Conservation (phyloP, 2,329 filamentous ascomycete genomes). For the Neobulgaria alba region DNA sequence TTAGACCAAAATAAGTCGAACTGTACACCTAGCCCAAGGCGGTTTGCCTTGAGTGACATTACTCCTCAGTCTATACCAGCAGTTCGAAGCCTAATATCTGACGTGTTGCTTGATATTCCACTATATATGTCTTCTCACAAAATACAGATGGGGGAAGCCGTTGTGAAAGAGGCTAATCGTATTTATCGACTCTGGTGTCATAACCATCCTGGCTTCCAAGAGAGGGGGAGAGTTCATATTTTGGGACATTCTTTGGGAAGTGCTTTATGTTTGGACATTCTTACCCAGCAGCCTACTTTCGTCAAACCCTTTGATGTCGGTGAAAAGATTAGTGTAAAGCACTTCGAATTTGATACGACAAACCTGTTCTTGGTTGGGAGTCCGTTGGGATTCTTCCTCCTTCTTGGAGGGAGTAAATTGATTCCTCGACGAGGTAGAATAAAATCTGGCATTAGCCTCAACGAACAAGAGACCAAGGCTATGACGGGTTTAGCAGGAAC, state of each 20-base stretch:
- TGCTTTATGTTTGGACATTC: slow-evolving; percentile 86
- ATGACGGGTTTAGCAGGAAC: slow-evolving; percentile 71
- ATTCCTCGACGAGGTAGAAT: slow-evolving; percentile 66
- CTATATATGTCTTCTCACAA: slow-evolving; percentile 98
- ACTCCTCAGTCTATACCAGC: slow-evolving; percentile 85
- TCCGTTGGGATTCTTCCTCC: slow-evolving; percentile 83
- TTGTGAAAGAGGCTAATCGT: slow-evolving; percentile 84
- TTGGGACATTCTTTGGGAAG: slow-evolving; percentile 91
- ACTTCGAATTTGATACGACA: slow-evolving; percentile 87
- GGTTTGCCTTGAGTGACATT: slow-evolving; percentile 77
- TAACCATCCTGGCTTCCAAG: slow-evolving; percentile 81
- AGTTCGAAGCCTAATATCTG: slow-evolving; percentile 87
- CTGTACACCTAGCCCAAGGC: too few relatives aligned
- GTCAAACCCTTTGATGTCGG: slow-evolving; percentile 44
- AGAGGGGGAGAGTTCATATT: slow-evolving; percentile 77
- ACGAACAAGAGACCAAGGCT: slow-evolving; percentile 44
- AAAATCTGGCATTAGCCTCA: slow-evolving; percentile 65
- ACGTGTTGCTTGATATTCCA: slow-evolving; percentile 97
- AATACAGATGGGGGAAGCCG: slow-evolving; percentile 83
- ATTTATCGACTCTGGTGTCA: slow-evolving; percentile 93
- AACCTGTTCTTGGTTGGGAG: slow-evolving; percentile 87
- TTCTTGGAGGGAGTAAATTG: slow-evolving; percentile 66
- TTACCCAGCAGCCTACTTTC: slow-evolving; percentile 77
- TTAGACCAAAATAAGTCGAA: too few relatives aligned
- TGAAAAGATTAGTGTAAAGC: slow-evolving; percentile 39